Base-by-base conservation (phyloP, 2,329 filamentous ascomycete species). In the Metarhizium robertsii region DNA sequence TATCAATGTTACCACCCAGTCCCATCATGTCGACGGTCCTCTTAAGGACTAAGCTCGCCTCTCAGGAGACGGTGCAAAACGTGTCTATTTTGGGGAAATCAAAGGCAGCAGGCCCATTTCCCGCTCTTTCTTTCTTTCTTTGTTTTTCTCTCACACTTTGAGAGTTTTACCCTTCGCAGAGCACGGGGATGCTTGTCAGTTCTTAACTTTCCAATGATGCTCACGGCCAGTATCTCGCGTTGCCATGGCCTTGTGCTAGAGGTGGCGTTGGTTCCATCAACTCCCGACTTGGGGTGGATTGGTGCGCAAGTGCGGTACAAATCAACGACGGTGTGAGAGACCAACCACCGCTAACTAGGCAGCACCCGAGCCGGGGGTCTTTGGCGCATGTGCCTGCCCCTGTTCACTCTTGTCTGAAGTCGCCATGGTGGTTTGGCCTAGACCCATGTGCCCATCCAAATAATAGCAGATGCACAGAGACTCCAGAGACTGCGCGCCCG, bases 401-500 rank as follows among this genome's bases (percentile, higher is more conserved):
- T 53, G 49, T 20, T 48, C 8, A 10, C 45, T 13, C 10, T 55
- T 52, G 43, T 50, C 38, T 54, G 50, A 49, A 45, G 49, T 36
- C 36, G 55, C 42, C 47, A 50, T 30, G 32, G 36, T 30, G 32
- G 29, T 25, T 38, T 47, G 59, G 62, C 57, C 60, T 57, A 61
- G 60, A 59, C 57, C 54, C 57, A 59, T 32, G 51, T 54, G 52
- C 52, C 57, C 53, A 53, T 51, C 56, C 55, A 61, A 51, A 53
- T 53, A 51, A 53, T 53, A 55, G 53, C 55, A 52, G 40, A 29
- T 29, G 29, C 16, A 25, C 30, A 32, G 30, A 53, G 42, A 20
- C 16, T 45, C 42, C 16, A 45, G n/a, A 45, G 42, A 18, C 30
- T 46, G 10, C 32, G 57, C 64, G 61, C 60, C 61, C 61, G 38